Percentiles rank a stretch among this genome's conserved stretches.
phyloP scores from a whole-genome alignment of 495 filamentous ascomycete genomes.

The Penicillium crystallinum region DNA sequence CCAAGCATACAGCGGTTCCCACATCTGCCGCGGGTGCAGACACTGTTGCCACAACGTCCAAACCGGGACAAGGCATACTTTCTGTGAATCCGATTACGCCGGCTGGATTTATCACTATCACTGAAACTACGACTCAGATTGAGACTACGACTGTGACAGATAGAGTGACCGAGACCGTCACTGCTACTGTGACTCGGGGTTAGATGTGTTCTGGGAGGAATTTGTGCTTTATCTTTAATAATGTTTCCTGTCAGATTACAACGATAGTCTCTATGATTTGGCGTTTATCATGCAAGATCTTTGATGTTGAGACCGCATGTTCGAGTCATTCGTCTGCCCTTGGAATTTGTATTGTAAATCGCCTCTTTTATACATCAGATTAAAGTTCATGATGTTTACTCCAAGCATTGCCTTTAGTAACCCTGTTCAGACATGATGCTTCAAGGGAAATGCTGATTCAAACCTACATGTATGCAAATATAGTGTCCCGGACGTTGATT shows the following conservation, averaged over 20 bases:
- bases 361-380: too few relatives aligned
- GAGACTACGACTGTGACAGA: conserved; percentile 9
- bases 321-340: too few relatives aligned
- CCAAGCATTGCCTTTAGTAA: too few relatives aligned
- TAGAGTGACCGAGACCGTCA: conserved; percentile 15
- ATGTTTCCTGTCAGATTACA: not conserved
- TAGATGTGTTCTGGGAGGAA: not conserved
- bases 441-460: too few relatives aligned
- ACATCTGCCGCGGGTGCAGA: not conserved
- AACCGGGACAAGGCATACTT: not conserved
- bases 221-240: not conserved
- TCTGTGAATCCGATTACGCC: conserved; percentile 10
- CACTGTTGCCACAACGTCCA: not conserved
- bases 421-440: too few relatives aligned
- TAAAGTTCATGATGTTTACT: too few relatives aligned
- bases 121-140: conserved; percentile 7
- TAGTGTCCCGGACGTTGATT: too few relatives aligned
- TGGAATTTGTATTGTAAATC: too few relatives aligned
- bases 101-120: conserved; percentile 5
- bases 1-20: not conserved
- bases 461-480: too few relatives aligned
- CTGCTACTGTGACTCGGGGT: conserved; percentile 9
- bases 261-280: not conserved
- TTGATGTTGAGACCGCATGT: too few relatives aligned
- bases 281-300: not conserved